These are phyloP conservation scores for Arctium minus DNA, from an alignment of 129 eudicot species.

Conservation along the genomic window DNA sequence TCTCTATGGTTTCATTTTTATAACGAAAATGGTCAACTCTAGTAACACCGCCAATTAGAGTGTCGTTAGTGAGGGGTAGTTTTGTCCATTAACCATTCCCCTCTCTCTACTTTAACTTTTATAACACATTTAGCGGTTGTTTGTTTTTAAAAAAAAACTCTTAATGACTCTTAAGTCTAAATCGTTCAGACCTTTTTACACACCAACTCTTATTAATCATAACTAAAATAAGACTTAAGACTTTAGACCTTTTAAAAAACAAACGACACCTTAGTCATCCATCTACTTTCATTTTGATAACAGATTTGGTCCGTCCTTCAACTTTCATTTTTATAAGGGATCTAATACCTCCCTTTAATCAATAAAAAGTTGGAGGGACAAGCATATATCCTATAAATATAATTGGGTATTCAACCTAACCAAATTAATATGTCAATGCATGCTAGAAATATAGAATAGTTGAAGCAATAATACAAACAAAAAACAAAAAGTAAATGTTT, in stretches of 20 bases:
- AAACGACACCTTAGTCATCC: background rate
- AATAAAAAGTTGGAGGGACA: background rate
- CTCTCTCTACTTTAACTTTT: background rate
- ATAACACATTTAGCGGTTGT: background rate
- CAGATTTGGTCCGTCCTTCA: background rate
- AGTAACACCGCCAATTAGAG: background rate
- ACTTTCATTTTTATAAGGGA: background rate
- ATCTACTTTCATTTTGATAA: background rate
- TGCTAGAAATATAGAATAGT: too few relatives aligned
- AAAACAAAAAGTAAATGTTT: too few relatives aligned
- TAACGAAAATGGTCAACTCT: background rate
- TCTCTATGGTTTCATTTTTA: background rate
- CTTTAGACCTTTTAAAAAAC: too few relatives aligned
- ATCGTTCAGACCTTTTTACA: too few relatives aligned
- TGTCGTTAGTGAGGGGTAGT: background rate
- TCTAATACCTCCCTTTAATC: too few relatives aligned
- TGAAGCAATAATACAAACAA: too few relatives aligned
- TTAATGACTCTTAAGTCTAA: too few relatives aligned
- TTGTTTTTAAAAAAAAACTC: too few relatives aligned
- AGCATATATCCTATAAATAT: background rate
- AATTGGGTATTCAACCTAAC: background rate
- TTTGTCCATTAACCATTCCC: background rate
- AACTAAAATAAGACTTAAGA: too few relatives aligned
- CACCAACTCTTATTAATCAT: too few relatives aligned
- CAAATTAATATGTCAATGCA: too few relatives aligned